phyloP scores from a whole-genome alignment of 306 rosid genomes.

The Glycine soja region DNA sequence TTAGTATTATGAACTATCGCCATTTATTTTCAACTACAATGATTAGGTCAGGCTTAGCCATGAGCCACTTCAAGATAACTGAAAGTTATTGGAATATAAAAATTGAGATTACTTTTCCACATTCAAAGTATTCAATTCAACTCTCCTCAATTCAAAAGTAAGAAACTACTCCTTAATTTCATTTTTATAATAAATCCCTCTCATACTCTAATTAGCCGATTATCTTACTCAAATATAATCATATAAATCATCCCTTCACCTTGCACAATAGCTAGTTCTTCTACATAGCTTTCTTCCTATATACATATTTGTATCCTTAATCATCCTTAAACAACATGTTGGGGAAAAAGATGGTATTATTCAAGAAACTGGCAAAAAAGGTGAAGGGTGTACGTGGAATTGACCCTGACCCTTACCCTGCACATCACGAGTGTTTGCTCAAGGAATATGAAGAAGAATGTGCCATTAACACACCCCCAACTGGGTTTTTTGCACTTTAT shows the following conservation, averaged over 20 bases:
- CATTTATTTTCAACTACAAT: neutral
- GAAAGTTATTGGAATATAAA: slow-evolving; percentile 5
- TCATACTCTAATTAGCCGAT: neutral
- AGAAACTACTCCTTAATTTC: slow-evolving; percentile 20
- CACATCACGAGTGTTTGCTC: slow-evolving; percentile 53
- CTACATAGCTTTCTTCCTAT: neutral
- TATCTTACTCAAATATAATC: neutral
- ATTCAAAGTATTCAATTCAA: slow-evolving; percentile 31
- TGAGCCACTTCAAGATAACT: neutral
- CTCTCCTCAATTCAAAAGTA: slow-evolving; percentile 17
- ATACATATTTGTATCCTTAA: neutral
- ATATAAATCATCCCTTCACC: slow-evolving; percentile 26
- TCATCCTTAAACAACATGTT: slow-evolving; percentile 51
- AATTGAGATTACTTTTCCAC: slow-evolving; percentile 15
- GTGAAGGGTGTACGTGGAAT: slow-evolving; percentile 55
- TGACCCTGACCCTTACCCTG: slow-evolving; percentile 4
- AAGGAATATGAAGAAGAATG: slow-evolving; percentile 40
- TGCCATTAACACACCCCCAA: slow-evolving; percentile 48
- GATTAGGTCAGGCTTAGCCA: slow-evolving; percentile 7
- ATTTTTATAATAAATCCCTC: neutral
- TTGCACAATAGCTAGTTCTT: slow-evolving; percentile 8
- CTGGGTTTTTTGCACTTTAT: slow-evolving; percentile 72
- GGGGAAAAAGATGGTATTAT: slow-evolving; percentile 55
- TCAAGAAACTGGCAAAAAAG: slow-evolving; percentile 68
- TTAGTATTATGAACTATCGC: neutral